These are phyloP conservation scores for Stentor coeruleus DNA, from an alignment of 73 alveolate genomes.

Conservation along the genomic window DNA sequence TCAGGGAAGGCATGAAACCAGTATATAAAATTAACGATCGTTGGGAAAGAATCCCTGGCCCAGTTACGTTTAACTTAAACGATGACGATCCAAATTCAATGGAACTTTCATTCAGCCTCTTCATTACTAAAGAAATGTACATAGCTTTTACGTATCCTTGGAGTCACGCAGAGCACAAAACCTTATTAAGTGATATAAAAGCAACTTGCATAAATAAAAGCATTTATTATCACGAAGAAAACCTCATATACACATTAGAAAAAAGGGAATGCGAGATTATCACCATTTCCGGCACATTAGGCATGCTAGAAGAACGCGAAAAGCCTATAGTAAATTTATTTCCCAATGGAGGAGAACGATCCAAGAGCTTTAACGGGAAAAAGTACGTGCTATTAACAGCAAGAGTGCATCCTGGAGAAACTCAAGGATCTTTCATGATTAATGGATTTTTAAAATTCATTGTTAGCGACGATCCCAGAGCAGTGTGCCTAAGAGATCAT, in stretches of 20 bases:
- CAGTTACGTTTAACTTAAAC: background rate
- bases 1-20: conserved; percentile 26
- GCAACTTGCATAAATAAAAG: background rate
- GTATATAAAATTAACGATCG: background rate
- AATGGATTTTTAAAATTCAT: conserved; percentile 81
- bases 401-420: conserved; percentile 99
- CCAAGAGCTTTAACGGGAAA: conserved; percentile 26
- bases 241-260: conserved; percentile 30
- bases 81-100: background rate
- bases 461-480: conserved; percentile 76
- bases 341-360: conserved; percentile 5
- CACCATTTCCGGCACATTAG: conserved; percentile 26
- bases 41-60: conserved; percentile 5
- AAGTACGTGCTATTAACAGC: conserved; percentile 78
- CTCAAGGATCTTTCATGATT: conserved; percentile 66
- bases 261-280: conserved; percentile 33
- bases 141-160: conserved; percentile 49
- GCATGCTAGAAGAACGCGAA: conserved; percentile 27
- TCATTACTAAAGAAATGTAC: background rate
- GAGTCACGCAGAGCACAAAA: conserved; percentile 30
- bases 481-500: conserved; percentile 79
- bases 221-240: conserved; percentile 30
- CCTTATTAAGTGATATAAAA: conserved; percentile 29
- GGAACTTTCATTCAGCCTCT: background rate
- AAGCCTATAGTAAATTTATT: background rate